phyloP scores from a whole-genome alignment of 2,329 filamentous ascomycete species.

The Penicillium fuscoglaucum region DNA sequence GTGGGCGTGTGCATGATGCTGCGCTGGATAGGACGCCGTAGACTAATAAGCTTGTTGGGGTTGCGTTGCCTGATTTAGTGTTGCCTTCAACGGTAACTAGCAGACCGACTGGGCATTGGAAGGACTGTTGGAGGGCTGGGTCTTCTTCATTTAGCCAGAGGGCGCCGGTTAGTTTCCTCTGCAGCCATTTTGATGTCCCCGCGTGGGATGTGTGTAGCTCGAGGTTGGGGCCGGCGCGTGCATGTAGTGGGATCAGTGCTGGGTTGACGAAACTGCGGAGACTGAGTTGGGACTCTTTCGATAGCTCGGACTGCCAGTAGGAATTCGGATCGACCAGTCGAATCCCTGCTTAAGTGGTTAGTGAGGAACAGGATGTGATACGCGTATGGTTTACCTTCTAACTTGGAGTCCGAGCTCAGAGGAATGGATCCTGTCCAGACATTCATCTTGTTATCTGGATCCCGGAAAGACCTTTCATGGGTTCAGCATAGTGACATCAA shows the following conservation, averaged over 20 bases:
- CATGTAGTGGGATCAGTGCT: conserved; percentile 42
- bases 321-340: conserved; percentile 37
- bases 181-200: conserved; percentile 42
- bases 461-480: conserved; percentile 10
- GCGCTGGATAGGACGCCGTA: conserved; percentile 41
- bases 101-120: conserved; percentile 44
- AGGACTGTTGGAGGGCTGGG: conserved; percentile 26
- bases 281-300: conserved; percentile 35
- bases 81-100: conserved; percentile 35
- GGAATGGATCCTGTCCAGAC: conserved; percentile 41
- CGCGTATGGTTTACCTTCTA: conserved; percentile 33
- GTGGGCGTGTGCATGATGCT: conserved; percentile 31
- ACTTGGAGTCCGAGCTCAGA: conserved; percentile 27
- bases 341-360: conserved; percentile 31
- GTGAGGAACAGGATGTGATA: conserved; percentile 8
- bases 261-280: conserved; percentile 43
- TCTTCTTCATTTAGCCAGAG: conserved; percentile 39
- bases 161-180: conserved; percentile 36
- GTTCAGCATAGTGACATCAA: conserved; percentile 13
- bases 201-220: conserved; percentile 40
- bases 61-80: conserved; percentile 19
- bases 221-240: conserved; percentile 42
- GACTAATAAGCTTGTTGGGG: conserved; percentile 40
- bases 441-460: conserved; percentile 34
- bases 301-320: conserved; percentile 36